Evolutionary conservation across 345 rosid genomes (phyloP), one percentile per base, ranked within the genome.

Genomic region (Citropsis articulata): DNA sequence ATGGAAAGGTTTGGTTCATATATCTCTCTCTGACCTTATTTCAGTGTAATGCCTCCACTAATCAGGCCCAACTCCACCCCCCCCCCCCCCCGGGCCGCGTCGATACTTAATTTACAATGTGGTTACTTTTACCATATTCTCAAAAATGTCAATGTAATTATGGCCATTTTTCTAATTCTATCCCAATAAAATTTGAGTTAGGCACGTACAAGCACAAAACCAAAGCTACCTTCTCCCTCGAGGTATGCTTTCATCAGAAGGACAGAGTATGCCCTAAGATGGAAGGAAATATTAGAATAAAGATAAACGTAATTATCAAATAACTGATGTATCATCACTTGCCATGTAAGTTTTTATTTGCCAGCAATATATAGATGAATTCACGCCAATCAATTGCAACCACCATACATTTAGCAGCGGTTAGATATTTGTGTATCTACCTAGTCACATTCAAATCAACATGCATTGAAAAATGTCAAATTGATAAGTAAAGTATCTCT

Each of bases 1-100:
- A 91, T 79, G 99, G 99, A 60, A 90, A 94, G 94, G 98, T 91
- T 74, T 66, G 72, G 77, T 62, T 73, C 93, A 16, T 53, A 9
- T 71, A 38, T 31, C 64, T 56, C 64, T 14, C 38, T 28, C 55
- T 42, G 55, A 38, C 22, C 24, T 59, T 50, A 25, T 25, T 25
- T 9, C 65, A 10, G 2, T 53, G 22, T 53, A 13, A 50, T 16
- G 56, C 21, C 56, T 50, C 7, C 18, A 16, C 7, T 53, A 18
- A 19, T 6, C 22, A 18, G 7, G 21, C 57, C 5, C 57, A 53
- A 53, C 57, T 53, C 50, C 50, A n/a, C n/a, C n/a, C n/a, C n/a
- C n/a, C n/a, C n/a, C n/a, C n/a, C n/a, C n/a, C n/a, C n/a, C n/a
- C n/a, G n/a, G n/a, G n/a, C n/a, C n/a, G n/a, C 18, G 1, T 45